A percentile compares a stretch with the other conserved stretches of the same genome.
phyloP scores from a whole-genome alignment of 2,329 filamentous ascomycete species.

The Ophiostoma pallidulum region DNA sequence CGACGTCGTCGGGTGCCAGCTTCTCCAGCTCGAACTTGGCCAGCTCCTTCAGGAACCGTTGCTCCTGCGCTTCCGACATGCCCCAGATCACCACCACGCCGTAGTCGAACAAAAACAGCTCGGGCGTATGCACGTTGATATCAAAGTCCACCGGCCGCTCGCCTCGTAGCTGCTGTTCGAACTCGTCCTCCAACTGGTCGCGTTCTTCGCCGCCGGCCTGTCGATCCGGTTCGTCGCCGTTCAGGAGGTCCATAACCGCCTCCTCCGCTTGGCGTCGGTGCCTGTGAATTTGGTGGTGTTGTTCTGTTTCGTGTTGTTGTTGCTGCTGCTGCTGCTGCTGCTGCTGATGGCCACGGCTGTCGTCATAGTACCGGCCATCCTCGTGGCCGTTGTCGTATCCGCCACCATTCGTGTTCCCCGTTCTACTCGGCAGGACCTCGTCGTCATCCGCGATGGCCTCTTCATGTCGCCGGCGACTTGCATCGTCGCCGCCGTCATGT shows the following conservation, averaged over 20 bases:
- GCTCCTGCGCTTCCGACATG: constrained; percentile 85
- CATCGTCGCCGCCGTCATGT: constrained; percentile 24
- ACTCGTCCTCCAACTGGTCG: constrained; percentile 11
- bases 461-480: constrained; percentile 24
- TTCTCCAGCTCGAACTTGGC: constrained; percentile 91
- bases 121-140: constrained; percentile 79
- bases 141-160: constrained; percentile 58
- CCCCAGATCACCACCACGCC: constrained; percentile 98
- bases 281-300: constrained; percentile 24
- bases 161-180: constrained; percentile 12
- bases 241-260: constrained; percentile 5
- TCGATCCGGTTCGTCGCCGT: constrained; percentile 10
- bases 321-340: constrained; percentile 13
- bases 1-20: constrained; percentile 75
- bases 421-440: constrained; percentile 16
- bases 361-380: constrained; percentile 21
- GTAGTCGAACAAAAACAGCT: constrained; percentile 95
- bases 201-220: neutral
- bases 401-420: constrained; percentile 11
- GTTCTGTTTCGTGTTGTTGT: too few relatives aligned
- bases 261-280: constrained; percentile 7
- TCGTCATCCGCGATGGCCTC: constrained; percentile 19
- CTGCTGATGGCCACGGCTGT: neutral
- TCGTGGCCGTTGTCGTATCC: constrained; percentile 29
- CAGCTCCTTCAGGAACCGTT: constrained; percentile 85